These are phyloP conservation scores for Candida michaelii DNA, from an alignment of 805 yeast genomes.

Conservation along the genomic window DNA sequence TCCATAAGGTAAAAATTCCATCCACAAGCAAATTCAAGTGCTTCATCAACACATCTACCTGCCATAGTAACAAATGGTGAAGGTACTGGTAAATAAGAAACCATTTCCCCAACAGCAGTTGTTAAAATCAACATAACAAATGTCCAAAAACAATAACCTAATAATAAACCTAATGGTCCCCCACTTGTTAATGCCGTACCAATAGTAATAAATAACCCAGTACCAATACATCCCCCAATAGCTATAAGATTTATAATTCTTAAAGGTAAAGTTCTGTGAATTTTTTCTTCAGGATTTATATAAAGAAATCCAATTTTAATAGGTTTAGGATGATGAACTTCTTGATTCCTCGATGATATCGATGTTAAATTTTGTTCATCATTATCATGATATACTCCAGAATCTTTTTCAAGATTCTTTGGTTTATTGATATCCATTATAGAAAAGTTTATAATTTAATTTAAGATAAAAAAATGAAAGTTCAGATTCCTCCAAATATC, in stretches of 20 bases:
- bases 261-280: slow-evolving; percentile 14
- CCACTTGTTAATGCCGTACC: slow-evolving; percentile 24
- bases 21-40: slow-evolving; percentile 37
- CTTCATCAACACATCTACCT: slow-evolving; percentile 37
- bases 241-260: slow-evolving; percentile 20
- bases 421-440: not conserved
- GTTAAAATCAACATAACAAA: slow-evolving; percentile 31
- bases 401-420: slow-evolving; percentile 1
- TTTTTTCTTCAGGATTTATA: slow-evolving; percentile 12
- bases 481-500: no score
- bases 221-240: slow-evolving; percentile 22
- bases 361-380: slow-evolving; percentile 2
- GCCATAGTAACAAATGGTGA: slow-evolving; percentile 42
- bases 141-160: slow-evolving; percentile 37
- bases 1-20: slow-evolving; percentile 30
- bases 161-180: slow-evolving; percentile 37
- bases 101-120: slow-evolving; percentile 42
- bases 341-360: not conserved
- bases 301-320: slow-evolving; percentile 9
- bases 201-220: slow-evolving; percentile 17
- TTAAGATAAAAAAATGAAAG: no score
- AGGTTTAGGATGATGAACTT: slow-evolving; percentile 2
- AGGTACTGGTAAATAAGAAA: slow-evolving; percentile 36
- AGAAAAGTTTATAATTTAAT: no score
- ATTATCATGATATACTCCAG: not conserved